Base-by-base conservation (phyloP, 2,329 filamentous ascomycete genomes). In the Scorias spongiosa region DNA sequence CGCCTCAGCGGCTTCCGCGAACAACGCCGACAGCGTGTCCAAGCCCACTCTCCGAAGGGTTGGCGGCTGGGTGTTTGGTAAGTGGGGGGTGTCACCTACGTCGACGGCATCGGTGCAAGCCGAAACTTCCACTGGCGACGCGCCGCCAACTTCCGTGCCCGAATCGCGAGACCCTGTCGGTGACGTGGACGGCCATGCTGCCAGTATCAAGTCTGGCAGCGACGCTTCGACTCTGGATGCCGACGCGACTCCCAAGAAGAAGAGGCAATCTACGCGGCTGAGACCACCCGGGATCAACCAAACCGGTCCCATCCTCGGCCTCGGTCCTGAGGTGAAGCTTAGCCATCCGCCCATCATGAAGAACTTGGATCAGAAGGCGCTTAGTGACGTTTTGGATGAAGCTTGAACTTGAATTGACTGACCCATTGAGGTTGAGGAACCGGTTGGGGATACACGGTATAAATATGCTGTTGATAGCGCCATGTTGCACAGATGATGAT, bases 281-380 rank as follows among this genome's bases (percentile, higher is more conserved):
- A 70, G 84, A 38, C 63, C 74, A 4, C 75, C 82, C 1, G 84
- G 84, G 0, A 85, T 91, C 57, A 91, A 91, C 54, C 84, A 89
- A 57, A 71, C 75, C 1, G 84, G 84, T 0, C 71, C 76, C 0
- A 80, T 91, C 38, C 76, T 81, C 0, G 84, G 84, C 0, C 81
- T 89, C 50, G 69, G 76, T 63, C 55, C 74, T 63, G 61, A 74
- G 61, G 55, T 74, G 63, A 60, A 68, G 60, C 30, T 74, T 1
- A 72, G 75, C 2, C 48, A 51, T 44, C 68, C 71, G 30, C 72
- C 83, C 10, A 70, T 73, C 12, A 66, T 80, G 0, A 70, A 74
- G 20, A 63, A 61, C 1, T 59, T 84, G 17, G 77, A 84, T 55
- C 67, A 69, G 30, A 71, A 75, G 37, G 74, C 78, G 8, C 56